Conservation (phyloP, 495 filamentous ascomycete genomes). For the Penicillium longicatenatum region DNA sequence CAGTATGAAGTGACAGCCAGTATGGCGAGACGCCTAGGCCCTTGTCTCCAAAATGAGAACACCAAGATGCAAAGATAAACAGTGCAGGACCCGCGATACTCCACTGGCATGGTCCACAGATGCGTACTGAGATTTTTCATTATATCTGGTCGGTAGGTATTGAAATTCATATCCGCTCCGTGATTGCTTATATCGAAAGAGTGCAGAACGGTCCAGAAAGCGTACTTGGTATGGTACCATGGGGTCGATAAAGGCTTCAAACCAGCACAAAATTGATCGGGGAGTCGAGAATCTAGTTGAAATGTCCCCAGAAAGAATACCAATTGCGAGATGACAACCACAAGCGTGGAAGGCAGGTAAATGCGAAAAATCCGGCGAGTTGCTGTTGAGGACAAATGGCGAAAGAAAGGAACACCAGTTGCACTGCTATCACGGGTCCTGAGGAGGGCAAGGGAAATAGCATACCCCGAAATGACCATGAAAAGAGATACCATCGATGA, state of each 20-base stretch:
- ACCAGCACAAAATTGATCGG: too few species aligned
- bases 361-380: conserved; percentile 29
- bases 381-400: conserved; percentile 25
- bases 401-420: conserved; percentile 10
- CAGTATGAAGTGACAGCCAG: conserved; percentile 35
- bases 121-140: conserved; percentile 29
- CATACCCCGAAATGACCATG: conserved; percentile 31
- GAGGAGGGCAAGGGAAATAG: conserved; percentile 26
- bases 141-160: background rate
- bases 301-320: conserved; percentile 26
- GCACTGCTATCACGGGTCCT: conserved; percentile 10
- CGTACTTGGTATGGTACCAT: conserved; percentile 21
- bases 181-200: conserved; percentile 22
- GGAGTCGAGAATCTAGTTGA: conserved; percentile 5
- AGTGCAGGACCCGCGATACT: conserved; percentile 49
- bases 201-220: conserved; percentile 22
- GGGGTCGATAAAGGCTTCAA: conserved; percentile 23
- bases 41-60: conserved; percentile 36
- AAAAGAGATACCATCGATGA: conserved; percentile 29
- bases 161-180: conserved; percentile 10
- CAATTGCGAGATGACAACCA: conserved; percentile 16
- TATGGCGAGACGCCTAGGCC: conserved; percentile 30
- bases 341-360: conserved; percentile 23
- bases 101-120: conserved; percentile 53
- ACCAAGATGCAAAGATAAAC: conserved; percentile 44